phyloP scores from a whole-genome alignment of 139 green algal species.

The Tetradesmus lagerheimii region DNA sequence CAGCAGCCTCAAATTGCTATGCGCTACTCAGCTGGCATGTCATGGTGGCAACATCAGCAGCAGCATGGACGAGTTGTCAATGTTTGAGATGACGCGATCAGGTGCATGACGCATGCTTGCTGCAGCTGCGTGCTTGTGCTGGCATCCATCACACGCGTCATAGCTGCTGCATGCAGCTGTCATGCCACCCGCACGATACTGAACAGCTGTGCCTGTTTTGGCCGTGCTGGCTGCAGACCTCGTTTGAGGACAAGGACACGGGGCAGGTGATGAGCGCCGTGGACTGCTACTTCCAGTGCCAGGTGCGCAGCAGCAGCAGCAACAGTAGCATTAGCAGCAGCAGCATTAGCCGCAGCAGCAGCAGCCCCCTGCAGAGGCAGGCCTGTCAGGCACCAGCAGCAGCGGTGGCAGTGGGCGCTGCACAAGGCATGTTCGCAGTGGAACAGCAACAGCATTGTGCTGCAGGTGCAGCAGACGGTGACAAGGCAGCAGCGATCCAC shows the following conservation, averaged over 20 bases:
- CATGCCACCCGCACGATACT: not conserved
- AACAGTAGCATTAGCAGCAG: not conserved
- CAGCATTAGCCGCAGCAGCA: not conserved
- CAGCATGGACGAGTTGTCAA: too few species aligned
- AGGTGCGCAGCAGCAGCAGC: slow-evolving; percentile 62
- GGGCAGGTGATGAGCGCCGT: slow-evolving; percentile 79
- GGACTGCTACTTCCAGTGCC: slow-evolving; percentile 96
- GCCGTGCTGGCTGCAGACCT: slow-evolving; percentile 68
- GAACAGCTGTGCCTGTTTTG: not conserved
- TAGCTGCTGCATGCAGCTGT: not conserved
- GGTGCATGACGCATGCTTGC: not conserved
- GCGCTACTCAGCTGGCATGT: too few species aligned
- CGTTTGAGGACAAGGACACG: slow-evolving; percentile 86
- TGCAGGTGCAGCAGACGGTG: too few species aligned
- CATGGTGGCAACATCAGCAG: too few species aligned
- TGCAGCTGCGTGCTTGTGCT: not conserved
- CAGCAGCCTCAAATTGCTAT: too few species aligned
- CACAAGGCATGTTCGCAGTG: not conserved
- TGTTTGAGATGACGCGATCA: too few species aligned
- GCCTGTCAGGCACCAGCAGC: not conserved
- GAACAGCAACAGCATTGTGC: not conserved
- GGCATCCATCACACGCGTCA: not conserved
- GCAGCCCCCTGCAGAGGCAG: not conserved
- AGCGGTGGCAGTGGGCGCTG: not conserved
- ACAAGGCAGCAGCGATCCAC: not conserved